Evolutionary conservation across 805 yeast species (phyloP).

Genomic region (Pichia eremophila): DNA sequence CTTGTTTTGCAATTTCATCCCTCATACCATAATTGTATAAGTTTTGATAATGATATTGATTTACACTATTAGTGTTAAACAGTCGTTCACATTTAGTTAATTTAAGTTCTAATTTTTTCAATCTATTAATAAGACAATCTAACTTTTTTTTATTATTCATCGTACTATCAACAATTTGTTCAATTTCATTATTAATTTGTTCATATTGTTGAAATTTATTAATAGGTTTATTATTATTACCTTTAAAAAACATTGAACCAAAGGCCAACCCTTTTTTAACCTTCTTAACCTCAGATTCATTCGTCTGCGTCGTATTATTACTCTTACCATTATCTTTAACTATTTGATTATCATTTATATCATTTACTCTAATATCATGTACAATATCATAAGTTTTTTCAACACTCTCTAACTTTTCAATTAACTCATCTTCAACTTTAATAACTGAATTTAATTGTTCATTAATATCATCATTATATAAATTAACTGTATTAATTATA

Average conservation of each 20-base stretch:
- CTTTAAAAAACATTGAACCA: constrained; percentile 3
- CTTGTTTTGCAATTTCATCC: constrained; percentile 4
- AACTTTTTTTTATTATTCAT: constrained; percentile 13
- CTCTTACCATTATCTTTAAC: background rate
- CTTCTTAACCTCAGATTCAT: background rate
- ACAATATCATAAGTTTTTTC: constrained; percentile 7
- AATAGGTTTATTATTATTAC: background rate
- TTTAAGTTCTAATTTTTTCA: constrained; percentile 27
- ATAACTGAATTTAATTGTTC: constrained; percentile 18
- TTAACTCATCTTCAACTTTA: constrained; percentile 18
- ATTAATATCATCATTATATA: constrained; percentile 23
- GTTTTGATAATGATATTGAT: constrained; percentile 35
- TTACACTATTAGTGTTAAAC: constrained; percentile 27
- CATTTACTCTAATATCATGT: constrained; percentile 1
- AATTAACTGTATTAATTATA: constrained; percentile 12
- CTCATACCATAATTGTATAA: constrained; percentile 26
- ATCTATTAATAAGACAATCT: constrained; percentile 18
- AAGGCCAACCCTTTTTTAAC: too few species aligned
- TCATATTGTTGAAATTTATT: constrained; percentile 2
- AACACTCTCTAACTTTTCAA: constrained; percentile 13
- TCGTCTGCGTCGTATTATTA: background rate
- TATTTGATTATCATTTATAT: background rate
- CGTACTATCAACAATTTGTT: constrained; percentile 6
- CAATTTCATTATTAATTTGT: constrained; percentile 1
- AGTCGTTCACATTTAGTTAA: constrained; percentile 30